Percentiles rank a stretch among this genome's conserved stretches.
phyloP scores from a whole-genome alignment of 768 basidiomycete genomes.

The Lyophyllum semitale region DNA sequence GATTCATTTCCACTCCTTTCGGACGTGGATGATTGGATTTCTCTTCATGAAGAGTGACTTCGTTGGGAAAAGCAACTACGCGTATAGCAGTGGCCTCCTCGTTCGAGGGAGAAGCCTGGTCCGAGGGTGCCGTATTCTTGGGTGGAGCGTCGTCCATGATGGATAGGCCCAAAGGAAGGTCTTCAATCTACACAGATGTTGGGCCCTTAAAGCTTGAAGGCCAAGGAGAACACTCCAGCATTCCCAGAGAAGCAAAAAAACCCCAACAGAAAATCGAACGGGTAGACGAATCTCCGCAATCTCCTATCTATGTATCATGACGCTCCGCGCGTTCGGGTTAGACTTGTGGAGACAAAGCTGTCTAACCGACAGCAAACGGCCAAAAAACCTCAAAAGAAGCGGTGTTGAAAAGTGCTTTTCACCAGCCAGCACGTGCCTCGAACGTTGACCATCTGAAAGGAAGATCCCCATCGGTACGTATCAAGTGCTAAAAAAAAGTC shows the following conservation, averaged over 20 bases:
- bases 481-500: not conserved
- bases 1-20: conserved; percentile 60
- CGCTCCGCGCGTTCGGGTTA: conserved; percentile 2
- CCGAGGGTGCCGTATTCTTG: conserved; percentile 15
- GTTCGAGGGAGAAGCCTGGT: conserved; percentile 16
- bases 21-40: conserved; percentile 41
- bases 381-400: conserved; percentile 45
- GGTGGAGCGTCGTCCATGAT: conserved; percentile 20
- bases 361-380: conserved; percentile 36
- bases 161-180: not conserved
- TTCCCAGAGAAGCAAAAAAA: not conserved
- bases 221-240: not conserved
- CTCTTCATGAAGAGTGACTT: conserved; percentile 38
- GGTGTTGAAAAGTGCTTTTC: not conserved
- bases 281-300: not conserved
- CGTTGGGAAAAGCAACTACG: conserved; percentile 53
- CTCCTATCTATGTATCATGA: conserved; percentile 10
- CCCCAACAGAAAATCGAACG: not conserved
- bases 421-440: conserved; percentile 8
- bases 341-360: conserved; percentile 13
- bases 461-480: conserved; percentile 4
- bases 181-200: not conserved
- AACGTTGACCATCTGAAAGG: not conserved
- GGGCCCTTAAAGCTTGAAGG: conserved; percentile 4
- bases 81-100: conserved; percentile 40